Base-by-base conservation (phyloP, 225 moss, liverwort and hornwort genomes). In the Antitrichia curtipendula region DNA sequence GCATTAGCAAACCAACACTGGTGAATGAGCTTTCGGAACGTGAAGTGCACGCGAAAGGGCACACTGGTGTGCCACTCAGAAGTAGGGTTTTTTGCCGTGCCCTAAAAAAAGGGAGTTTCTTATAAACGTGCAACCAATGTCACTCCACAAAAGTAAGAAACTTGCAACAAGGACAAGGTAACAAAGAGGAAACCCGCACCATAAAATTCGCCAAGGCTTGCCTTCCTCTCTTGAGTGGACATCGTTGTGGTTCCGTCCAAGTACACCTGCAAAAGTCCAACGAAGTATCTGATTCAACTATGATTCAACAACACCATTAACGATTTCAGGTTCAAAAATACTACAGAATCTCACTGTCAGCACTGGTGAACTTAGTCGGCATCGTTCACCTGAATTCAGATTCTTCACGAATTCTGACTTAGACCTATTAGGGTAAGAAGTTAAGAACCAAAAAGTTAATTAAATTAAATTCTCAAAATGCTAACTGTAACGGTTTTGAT, bases 181-280 rank as follows among this genome's bases (percentile, higher is more conserved):
- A 60, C 49, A 53, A n/a, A 32, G 86, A 65, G 77, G 73, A 64
- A 88, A 83, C 36, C 69, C 62, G 72, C 53, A 98, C 98, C 96
- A 80, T 98, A 98, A 89, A 98, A 98, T 75, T 98, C 98, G 83
- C 96, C 90, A 31, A 98, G 92, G 91, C 98, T 98, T 79, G 98
- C 98, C 88, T 98, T 98, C 87, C 98, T 93, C 87, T 98, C 98
- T 85, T 98, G 97, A 15, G 97, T 95, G 29, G 98, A 98, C 97
- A 98, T 95, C 27, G 97, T 98, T 47, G 96, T 96, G 58, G 96
- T 96, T 91, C 98, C 98, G 91, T 98, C 98, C 93, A 98, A 93
- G 88, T 98, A 98, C 60, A 98, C 98, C 98, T 98, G 94, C 90
- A 91, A 90, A 90, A 89, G 84, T 66, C 50, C 47, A 69, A 69